Evolutionary conservation across 331 rosid species (phyloP).

Genomic region (Erythrophleum ivorense): DNA sequence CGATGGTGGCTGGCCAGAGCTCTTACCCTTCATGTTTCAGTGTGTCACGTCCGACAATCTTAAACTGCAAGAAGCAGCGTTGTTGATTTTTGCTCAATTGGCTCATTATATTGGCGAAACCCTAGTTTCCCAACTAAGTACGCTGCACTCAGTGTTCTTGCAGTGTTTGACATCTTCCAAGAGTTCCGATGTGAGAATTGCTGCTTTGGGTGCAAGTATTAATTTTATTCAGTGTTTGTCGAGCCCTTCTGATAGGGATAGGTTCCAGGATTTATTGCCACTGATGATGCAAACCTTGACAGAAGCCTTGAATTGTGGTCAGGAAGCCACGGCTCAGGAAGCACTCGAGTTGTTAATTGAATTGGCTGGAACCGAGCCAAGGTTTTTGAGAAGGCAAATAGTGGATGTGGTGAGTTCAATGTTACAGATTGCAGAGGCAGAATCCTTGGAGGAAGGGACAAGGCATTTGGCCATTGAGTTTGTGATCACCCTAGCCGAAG

Average conservation of each 20-base stretch:
- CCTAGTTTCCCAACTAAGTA: conserved; percentile 56
- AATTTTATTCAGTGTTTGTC: conserved; percentile 66
- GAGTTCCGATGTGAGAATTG: conserved; percentile 60
- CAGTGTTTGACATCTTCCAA: conserved; percentile 48
- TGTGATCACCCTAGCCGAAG: conserved; percentile 68
- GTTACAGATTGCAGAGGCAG: conserved; percentile 71
- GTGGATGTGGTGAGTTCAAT: conserved; percentile 66
- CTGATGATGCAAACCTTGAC: conserved; percentile 72
- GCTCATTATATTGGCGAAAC: conserved; percentile 62
- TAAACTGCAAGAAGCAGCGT: conserved; percentile 55
- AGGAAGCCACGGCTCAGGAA: conserved; percentile 74
- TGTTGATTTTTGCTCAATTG: conserved; percentile 62
- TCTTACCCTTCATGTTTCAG: conserved; percentile 66
- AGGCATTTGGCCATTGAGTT: conserved; percentile 77
- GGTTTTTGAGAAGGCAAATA: conserved; percentile 62
- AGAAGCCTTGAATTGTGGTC: conserved; percentile 63
- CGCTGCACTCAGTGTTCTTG: conserved; percentile 58
- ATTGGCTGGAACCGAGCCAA: conserved; percentile 71
- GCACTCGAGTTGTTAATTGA: conserved; percentile 71
- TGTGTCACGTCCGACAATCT: conserved; percentile 57
- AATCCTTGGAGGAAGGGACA: conserved; percentile 65
- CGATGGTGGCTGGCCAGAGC: conserved; percentile 65
- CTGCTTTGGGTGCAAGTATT: conserved; percentile 60
- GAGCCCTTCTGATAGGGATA: conserved; percentile 54
- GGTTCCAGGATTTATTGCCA: conserved; percentile 72